These are phyloP conservation scores for Scutellaria minor DNA, from an alignment of 257 asterid genomes.

Conservation along the genomic window DNA sequence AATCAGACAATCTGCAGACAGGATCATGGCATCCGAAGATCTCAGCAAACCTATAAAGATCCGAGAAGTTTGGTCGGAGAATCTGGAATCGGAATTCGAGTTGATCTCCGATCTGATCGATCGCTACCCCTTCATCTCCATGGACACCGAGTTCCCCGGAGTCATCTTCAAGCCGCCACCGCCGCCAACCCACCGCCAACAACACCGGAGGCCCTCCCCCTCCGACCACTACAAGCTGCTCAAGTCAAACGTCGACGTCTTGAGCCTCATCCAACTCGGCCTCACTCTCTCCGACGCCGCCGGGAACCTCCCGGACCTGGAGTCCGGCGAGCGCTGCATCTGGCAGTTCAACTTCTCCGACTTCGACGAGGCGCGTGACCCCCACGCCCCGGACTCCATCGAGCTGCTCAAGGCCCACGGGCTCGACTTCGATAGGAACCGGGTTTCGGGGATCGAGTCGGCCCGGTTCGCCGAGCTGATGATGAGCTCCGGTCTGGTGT, in stretches of 20 bases:
- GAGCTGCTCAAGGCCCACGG: constrained; percentile 49
- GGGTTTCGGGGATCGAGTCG: constrained; percentile 45
- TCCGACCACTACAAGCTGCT: constrained; percentile 53
- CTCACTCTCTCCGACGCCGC: constrained; percentile 60
- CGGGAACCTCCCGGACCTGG: constrained; percentile 57
- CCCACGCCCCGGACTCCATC: constrained; percentile 52
- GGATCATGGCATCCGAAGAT: constrained; percentile 29
- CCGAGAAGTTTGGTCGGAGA: constrained; percentile 58
- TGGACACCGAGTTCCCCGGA: constrained; percentile 79
- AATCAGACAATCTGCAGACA: background rate
- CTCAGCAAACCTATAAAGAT: constrained; percentile 34
- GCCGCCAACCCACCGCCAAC: background rate
- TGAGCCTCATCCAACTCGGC: constrained; percentile 75
- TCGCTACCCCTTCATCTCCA: constrained; percentile 48
- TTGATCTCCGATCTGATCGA: constrained; percentile 51
- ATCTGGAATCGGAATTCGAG: constrained; percentile 51
- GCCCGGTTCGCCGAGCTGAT: constrained; percentile 52
- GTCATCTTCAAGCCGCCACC: constrained; percentile 44
- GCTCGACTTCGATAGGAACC: constrained; percentile 52
- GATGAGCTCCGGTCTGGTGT: constrained; percentile 57
- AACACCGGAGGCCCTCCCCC: constrained; percentile 35
- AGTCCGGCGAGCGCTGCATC: constrained; percentile 43
- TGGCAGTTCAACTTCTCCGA: constrained; percentile 89
- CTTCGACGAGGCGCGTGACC: constrained; percentile 65
- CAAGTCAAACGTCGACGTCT: constrained; percentile 73